These are phyloP conservation scores for Mrakiaceae sp. DNA, from an alignment of 1,284 basidiomycete genomes.

Conservation along the genomic window DNA sequence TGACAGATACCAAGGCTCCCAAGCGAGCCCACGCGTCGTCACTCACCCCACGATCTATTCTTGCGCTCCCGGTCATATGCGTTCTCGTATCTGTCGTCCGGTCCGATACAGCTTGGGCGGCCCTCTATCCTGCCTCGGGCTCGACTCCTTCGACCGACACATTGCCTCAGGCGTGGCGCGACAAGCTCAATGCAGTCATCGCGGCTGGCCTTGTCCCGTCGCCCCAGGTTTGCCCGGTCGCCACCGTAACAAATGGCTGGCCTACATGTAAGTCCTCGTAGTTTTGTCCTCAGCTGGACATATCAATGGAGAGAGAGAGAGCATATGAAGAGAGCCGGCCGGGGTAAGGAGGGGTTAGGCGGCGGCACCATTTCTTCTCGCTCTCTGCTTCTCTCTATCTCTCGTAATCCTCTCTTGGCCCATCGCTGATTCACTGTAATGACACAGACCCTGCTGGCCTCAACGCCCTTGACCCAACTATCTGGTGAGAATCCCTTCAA, in stretches of 20 bases:
- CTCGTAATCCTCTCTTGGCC: neutral
- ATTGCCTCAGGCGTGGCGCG: constrained; percentile 29
- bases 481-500: neutral
- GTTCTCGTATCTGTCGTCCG: neutral
- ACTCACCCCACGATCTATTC: too few species aligned
- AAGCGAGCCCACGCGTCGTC: too few species aligned
- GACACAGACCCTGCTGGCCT: neutral
- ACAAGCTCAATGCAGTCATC: constrained; percentile 24
- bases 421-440: neutral
- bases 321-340: too few species aligned
- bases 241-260: neutral
- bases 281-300: too few species aligned
- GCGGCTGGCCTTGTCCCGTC: neutral
- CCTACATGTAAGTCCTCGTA: too few species aligned
- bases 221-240: neutral
- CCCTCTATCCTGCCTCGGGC: constrained; percentile 26
- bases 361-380: too few species aligned
- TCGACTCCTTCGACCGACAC: constrained; percentile 21
- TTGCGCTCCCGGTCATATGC: neutral
- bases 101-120: constrained; percentile 21
- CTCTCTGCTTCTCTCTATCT: neutral
- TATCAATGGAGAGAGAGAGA: too few species aligned
- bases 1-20: neutral
- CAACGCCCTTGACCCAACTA: neutral
- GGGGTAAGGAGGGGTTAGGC: too few species aligned